Conservation (phyloP, 257 asterid species). For the Cynanchum wilfordii region DNA sequence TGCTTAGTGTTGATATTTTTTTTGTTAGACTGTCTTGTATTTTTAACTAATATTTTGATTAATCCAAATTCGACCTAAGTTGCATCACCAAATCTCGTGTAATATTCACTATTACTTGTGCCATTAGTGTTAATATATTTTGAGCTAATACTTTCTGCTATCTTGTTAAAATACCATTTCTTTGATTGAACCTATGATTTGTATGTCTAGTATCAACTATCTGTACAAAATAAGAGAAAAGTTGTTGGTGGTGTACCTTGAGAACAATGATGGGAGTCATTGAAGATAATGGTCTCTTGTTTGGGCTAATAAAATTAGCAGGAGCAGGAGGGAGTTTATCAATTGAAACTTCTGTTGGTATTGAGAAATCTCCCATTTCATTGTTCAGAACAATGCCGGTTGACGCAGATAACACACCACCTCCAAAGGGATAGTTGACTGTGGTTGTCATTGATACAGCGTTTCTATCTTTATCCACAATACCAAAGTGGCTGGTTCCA, state of each 20-base stretch:
- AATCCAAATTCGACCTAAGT: too few relatives aligned
- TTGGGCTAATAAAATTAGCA: conserved; percentile 66
- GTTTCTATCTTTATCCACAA: conserved; percentile 76
- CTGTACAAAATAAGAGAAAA: background rate
- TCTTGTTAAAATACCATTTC: background rate
- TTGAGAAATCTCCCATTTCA: conserved; percentile 92
- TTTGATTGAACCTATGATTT: background rate
- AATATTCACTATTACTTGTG: too few relatives aligned
- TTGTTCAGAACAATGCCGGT: conserved; percentile 86
- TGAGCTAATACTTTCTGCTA: background rate
- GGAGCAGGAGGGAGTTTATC: conserved; percentile 90
- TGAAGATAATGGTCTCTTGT: conserved; percentile 85
- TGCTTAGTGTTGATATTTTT: background rate
- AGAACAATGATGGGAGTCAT: conserved; percentile 86
- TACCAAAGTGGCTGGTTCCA: conserved; percentile 85
- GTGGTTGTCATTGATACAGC: conserved; percentile 89
- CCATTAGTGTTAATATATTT: too few relatives aligned
- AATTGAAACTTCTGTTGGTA: conserved; percentile 50
- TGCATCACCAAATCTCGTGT: too few relatives aligned
- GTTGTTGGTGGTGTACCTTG: conserved; percentile 47
- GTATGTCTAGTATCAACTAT: background rate
- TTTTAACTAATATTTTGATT: too few relatives aligned
- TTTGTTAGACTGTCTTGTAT: too few relatives aligned
- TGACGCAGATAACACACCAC: conserved; percentile 69
- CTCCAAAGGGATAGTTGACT: conserved; percentile 69